Base-by-base conservation (phyloP, 2,329 filamentous ascomycete species). In the Talaromyces sp. region DNA sequence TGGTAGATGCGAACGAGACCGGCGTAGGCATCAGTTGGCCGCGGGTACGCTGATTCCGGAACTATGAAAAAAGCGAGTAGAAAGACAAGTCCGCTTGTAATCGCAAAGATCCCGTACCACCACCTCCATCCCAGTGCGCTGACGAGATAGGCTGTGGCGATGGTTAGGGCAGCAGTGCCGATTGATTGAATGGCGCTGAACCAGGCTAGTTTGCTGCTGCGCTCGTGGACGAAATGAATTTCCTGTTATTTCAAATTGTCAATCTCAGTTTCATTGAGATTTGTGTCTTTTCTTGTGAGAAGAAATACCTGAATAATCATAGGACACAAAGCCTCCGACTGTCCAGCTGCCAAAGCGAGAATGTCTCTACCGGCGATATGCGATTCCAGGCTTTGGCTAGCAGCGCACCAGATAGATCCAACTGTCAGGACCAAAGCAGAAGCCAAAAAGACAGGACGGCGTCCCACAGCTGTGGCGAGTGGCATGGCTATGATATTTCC, bases 401-500 rank as follows among this genome's bases (percentile, higher is more conserved):
- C 55, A 19, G 55, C 55, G 22, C 55, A 57, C 36, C 36, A 49
- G 27, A 49, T 22, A 15, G 55, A 39, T 2, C 55, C 55, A 30
- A 49, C 27, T 9, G n/a, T 49, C 17, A 57, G 32, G 6, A 57
- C 5, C 22, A 57, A 15, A 19, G 32, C 32, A 32, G 55, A 57
- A 2, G 39, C n/a, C 8, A 66, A 58, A 28, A 65, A 66, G 1
- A 66, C 58, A 25, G 65, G 65, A 27, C 65, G 44, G 5, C 65
- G 62, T n/a, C 65, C 65, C 1, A 60, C 42, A n/a, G 64, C 58
- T 28, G 54, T 59, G 3, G 64, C 63, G 42, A 39, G 59, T 10
- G 65, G 66, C 62, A 67, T 67, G 11, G 60, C 15, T 6, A 67
- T 65, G 1, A 67, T 30, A 25, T 66, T 67, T 15, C 66, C 66